Conservation (phyloP, 2,329 filamentous ascomycete genomes). For the Aotearoamyces nothofagi region DNA sequence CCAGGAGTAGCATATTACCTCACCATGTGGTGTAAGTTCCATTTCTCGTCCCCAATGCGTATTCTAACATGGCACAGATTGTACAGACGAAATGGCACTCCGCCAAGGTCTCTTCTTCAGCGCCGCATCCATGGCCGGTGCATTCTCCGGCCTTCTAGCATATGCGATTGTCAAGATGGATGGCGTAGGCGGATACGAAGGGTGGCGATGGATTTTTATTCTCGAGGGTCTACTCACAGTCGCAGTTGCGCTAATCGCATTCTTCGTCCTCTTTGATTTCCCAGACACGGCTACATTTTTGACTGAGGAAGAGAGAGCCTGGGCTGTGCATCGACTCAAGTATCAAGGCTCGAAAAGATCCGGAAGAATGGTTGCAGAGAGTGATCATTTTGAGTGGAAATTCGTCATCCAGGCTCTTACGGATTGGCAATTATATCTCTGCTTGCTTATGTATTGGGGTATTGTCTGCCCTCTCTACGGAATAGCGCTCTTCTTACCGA, state of each 20-base stretch:
- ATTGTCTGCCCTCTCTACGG: slow-evolving; percentile 32
- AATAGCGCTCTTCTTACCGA: slow-evolving; percentile 22
- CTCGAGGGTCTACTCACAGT: slow-evolving; percentile 31
- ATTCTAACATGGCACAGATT: too few relatives aligned
- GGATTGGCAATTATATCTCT: slow-evolving; percentile 28
- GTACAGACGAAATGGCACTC: slow-evolving; percentile 35
- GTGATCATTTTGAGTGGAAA: slow-evolving; percentile 18
- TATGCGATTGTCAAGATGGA: slow-evolving; percentile 30
- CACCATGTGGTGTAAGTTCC: slow-evolving; percentile 31
- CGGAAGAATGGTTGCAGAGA: slow-evolving; percentile 12
- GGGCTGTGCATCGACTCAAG: slow-evolving; percentile 13
- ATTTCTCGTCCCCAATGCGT: too few relatives aligned
- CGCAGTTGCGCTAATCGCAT: slow-evolving; percentile 19
- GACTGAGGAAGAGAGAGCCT: slow-evolving; percentile 21
- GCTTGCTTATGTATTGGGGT: slow-evolving; percentile 41
- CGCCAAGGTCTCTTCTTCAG: slow-evolving; percentile 24
- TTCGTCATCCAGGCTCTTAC: slow-evolving; percentile 25
- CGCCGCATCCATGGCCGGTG: slow-evolving; percentile 23
- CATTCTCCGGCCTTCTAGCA: slow-evolving; percentile 30
- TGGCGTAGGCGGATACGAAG: slow-evolving; percentile 24
- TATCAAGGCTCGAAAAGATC: slow-evolving; percentile 10
- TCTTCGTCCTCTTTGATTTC: slow-evolving; percentile 31
- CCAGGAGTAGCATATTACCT: slow-evolving; percentile 28
- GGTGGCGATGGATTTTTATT: slow-evolving; percentile 35
- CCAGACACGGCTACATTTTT: slow-evolving; percentile 26